Evolutionary conservation across 2,329 filamentous ascomycete species (phyloP), one percentile per base, ranked within the genome.

Genomic region (Orbilia quercus): DNA sequence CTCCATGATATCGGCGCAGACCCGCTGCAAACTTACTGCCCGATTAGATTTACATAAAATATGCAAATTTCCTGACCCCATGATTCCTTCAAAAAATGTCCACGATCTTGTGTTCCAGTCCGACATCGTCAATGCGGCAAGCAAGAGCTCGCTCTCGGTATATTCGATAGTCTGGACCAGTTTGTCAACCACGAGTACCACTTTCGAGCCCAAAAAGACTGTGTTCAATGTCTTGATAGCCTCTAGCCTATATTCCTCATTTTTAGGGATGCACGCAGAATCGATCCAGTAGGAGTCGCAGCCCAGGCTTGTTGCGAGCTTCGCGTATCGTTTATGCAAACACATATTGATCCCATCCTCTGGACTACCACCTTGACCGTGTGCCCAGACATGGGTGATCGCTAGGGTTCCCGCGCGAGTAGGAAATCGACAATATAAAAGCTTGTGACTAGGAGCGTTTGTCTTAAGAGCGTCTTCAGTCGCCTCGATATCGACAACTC

Each of bases 201-300:
- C 44, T 28, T 75, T 72, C 53, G 76, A 77, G 12, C 48, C 51
- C 1, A 50, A 12, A 51, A 79, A 79, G 18, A 77, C 75, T 2
- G 31, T 11, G 38, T 77, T 79, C 31, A 79, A 79, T 14, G 76
- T 75, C 5, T 18, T 64, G 5, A 79, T 77, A 2, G 75, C 75
- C 50, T 79, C 78, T 42, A 40, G 16, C 14, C 78, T 71, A 1
- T 78, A 76, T 1, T 63, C 31, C 11, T 75, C 16, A 18, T 77
- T 75, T 0, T 65, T 67, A 1, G 78, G 78, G n/a, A 79, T 78
- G 53, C 78, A 79, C 28, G 77, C 53, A 1, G 77, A 75, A 62
- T 79, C 79, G 63, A 79, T 79, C 79, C 79, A 79, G 44, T 79
- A 79, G 0, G 79, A 79, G 2, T 75, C 63, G 44, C 78, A 79